Evolutionary conservation across 2,329 filamentous ascomycete species (phyloP).

Genomic region (Ambrosiella cleistominuta): DNA sequence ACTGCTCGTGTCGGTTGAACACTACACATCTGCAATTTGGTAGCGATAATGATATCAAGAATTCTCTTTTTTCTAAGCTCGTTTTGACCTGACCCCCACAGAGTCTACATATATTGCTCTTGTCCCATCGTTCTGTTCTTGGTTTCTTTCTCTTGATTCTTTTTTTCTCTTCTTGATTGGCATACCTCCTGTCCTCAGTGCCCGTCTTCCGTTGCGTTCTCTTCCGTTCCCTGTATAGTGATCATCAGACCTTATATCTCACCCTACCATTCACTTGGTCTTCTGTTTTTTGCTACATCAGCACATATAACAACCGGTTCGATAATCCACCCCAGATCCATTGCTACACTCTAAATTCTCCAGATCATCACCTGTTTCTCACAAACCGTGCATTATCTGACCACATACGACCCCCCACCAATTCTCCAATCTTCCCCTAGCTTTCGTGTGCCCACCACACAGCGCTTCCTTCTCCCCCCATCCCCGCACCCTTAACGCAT

Average conservation of each 20-base stretch:
- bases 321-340: not conserved
- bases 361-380: not conserved
- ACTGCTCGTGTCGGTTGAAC: not conserved
- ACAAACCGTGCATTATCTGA: not conserved
- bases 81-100: not conserved
- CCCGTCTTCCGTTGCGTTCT: not conserved
- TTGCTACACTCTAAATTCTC: not conserved
- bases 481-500: conserved; percentile 1
- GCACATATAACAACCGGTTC: not conserved
- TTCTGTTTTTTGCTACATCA: not conserved
- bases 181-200: not conserved
- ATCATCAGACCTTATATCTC: not conserved
- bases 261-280: not conserved
- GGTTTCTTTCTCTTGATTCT: not conserved
- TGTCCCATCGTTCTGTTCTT: not conserved
- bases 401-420: not conserved
- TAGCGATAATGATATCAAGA: not conserved
- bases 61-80: not conserved
- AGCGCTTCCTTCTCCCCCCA: conserved; percentile 4
- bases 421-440: not conserved
- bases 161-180: not conserved
- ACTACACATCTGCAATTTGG: not conserved
- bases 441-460: not conserved
- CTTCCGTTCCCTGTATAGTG: not conserved
- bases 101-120: not conserved